These are phyloP conservation scores for Elongisporangium prolatum DNA, from an alignment of 352 stramenopile genomes.

Conservation along the genomic window DNA sequence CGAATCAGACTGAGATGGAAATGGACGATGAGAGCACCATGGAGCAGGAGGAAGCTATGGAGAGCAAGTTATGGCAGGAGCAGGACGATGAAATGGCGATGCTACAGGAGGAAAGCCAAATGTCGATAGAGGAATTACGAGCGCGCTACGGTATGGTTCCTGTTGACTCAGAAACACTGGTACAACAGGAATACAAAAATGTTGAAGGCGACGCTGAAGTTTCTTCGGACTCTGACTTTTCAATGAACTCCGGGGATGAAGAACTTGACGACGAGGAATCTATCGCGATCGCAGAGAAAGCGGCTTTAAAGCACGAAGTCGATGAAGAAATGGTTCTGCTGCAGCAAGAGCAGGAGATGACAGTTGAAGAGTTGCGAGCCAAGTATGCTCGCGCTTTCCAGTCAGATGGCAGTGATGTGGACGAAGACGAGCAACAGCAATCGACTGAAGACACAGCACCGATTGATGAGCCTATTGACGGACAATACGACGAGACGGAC, in stretches of 20 bases:
- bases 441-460: slow-evolving; percentile 1
- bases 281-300: slow-evolving; percentile 83
- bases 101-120: slow-evolving; percentile 72
- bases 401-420: not conserved
- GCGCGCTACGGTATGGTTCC: slow-evolving; percentile 47
- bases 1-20: slow-evolving; percentile 26
- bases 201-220: slow-evolving; percentile 16
- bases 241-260: slow-evolving; percentile 14
- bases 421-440: slow-evolving; percentile 3
- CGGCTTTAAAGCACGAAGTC: slow-evolving; percentile 34
- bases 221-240: slow-evolving; percentile 38
- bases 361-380: slow-evolving; percentile 79
- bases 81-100: slow-evolving; percentile 49
- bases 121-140: slow-evolving; percentile 77
- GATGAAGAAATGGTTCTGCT: slow-evolving; percentile 85
- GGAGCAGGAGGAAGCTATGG: slow-evolving; percentile 13
- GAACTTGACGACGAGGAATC: slow-evolving; percentile 72
- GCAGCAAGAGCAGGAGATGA: slow-evolving; percentile 88
- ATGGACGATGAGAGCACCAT: slow-evolving; percentile 51
- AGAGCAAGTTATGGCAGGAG: slow-evolving; percentile 12
- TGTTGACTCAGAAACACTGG: slow-evolving; percentile 1
- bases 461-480: not conserved
- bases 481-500: slow-evolving; percentile 3
- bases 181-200: slow-evolving; percentile 14
- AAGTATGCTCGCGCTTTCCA: slow-evolving; percentile 31